phyloP scores from a whole-genome alignment of 345 rosid genomes.

The Sapria himalayana region DNA sequence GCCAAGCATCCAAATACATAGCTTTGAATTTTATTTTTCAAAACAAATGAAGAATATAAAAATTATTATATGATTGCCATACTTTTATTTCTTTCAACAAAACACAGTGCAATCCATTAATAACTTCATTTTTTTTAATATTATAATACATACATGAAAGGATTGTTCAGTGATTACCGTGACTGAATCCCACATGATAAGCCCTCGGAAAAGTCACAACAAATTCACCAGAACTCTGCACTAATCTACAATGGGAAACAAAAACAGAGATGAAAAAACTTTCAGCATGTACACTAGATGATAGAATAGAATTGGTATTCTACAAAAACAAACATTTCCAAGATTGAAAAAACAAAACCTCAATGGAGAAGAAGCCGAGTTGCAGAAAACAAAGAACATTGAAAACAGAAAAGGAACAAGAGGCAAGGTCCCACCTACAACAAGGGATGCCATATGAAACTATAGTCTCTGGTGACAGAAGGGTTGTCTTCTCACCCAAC shows the following conservation, averaged over 20 bases:
- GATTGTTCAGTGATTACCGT: constrained; percentile 46
- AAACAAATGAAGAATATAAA: too few relatives aligned
- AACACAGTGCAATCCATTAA: too few relatives aligned
- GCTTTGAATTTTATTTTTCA: too few relatives aligned
- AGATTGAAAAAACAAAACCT: constrained; percentile 5
- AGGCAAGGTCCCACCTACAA: constrained; percentile 58
- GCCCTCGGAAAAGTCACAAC: constrained; percentile 99
- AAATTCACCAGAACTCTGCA: constrained; percentile 96
- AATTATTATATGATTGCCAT: too few relatives aligned
- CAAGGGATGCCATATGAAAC: constrained; percentile 82
- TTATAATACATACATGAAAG: too few relatives aligned
- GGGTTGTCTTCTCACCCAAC: constrained; percentile 97
- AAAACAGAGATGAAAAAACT: constrained; percentile 10
- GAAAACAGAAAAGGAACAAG: constrained; percentile 3
- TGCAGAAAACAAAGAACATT: constrained; percentile 1
- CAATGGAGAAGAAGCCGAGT: not conserved
- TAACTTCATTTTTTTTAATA: too few relatives aligned
- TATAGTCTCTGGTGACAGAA: constrained; percentile 67
- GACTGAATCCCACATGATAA: constrained; percentile 99
- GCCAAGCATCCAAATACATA: too few relatives aligned
- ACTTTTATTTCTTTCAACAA: too few relatives aligned
- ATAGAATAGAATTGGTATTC: not conserved
- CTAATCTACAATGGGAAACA: constrained; percentile 41
- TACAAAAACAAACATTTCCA: constrained; percentile 2
- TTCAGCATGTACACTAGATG: constrained; percentile 9